Conservation (phyloP, 2,329 filamentous ascomycete species). For the Monascus ruber region DNA sequence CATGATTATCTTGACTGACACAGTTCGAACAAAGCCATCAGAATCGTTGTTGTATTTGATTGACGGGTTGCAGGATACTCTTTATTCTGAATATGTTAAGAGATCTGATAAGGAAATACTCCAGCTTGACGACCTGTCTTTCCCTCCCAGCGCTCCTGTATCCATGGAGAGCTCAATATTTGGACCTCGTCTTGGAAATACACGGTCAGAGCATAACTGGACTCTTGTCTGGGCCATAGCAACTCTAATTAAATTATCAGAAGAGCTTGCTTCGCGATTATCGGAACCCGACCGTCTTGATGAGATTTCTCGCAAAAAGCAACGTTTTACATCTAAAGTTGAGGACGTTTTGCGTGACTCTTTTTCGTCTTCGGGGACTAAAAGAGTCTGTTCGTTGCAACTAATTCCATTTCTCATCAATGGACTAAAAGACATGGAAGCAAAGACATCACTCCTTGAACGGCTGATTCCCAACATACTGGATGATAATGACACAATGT, state of each 20-base stretch:
- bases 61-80: conserved; percentile 54
- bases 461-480: conserved; percentile 49
- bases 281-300: conserved; percentile 3
- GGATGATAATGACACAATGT: conserved; percentile 56
- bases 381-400: conserved; percentile 43
- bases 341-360: conserved; percentile 27
- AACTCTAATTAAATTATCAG: conserved; percentile 28
- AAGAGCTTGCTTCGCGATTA: conserved; percentile 10
- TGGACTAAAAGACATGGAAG: conserved; percentile 37
- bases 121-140: conserved; percentile 64
- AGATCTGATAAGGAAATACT: conserved; percentile 60
- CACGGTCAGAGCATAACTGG: conserved; percentile 30
- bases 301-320: conserved; percentile 21
- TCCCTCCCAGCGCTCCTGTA: conserved; percentile 25
- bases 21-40: conserved; percentile 21
- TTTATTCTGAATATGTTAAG: conserved; percentile 70
- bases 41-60: conserved; percentile 37
- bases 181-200: conserved; percentile 24
- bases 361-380: conserved; percentile 23
- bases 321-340: conserved; percentile 23
- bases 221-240: conserved; percentile 29
- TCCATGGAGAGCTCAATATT: conserved; percentile 28
- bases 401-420: conserved; percentile 42
- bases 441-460: conserved; percentile 45
- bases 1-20: conserved; percentile 46